Evolutionary conservation across 805 yeast genomes (phyloP).

Genomic region (Yamadazyma phyllophila): DNA sequence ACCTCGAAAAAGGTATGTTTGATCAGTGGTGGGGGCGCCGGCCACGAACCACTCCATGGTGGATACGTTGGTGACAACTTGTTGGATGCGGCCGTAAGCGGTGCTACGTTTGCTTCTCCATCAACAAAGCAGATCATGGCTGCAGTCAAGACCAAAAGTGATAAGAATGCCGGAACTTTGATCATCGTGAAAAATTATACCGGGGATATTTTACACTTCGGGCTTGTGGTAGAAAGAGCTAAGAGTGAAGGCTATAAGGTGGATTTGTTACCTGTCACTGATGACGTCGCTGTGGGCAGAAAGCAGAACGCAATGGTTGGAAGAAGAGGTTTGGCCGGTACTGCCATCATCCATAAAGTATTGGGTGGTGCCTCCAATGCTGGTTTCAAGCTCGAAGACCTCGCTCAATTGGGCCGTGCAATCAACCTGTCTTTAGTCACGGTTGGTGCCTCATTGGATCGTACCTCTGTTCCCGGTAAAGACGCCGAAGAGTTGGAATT

Average conservation of each 20-base stretch:
- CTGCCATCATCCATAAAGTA: slow-evolving; percentile 79
- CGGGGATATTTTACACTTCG: slow-evolving; percentile 92
- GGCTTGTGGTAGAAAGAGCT: slow-evolving; percentile 86
- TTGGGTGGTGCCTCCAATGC: slow-evolving; percentile 66
- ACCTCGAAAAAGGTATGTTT: slow-evolving; percentile 59
- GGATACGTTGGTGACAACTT: slow-evolving; percentile 87
- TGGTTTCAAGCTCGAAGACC: slow-evolving; percentile 40
- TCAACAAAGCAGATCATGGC: slow-evolving; percentile 83
- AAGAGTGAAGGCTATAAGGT: slow-evolving; percentile 70
- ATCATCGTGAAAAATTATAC: slow-evolving; percentile 89
- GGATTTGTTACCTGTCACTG: slow-evolving; percentile 77
- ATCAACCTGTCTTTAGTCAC: slow-evolving; percentile 73
- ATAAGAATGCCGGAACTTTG: slow-evolving; percentile 60
- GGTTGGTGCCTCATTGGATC: slow-evolving; percentile 85
- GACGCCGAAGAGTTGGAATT: slow-evolving; percentile 37
- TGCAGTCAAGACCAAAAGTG: slow-evolving; percentile 58
- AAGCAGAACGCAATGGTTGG: slow-evolving; percentile 90
- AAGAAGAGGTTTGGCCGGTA: slow-evolving; percentile 92
- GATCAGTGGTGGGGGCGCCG: slow-evolving; percentile 92
- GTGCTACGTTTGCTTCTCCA: slow-evolving; percentile 92
- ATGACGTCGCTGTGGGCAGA: slow-evolving; percentile 93
- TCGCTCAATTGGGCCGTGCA: slow-evolving; percentile 56
- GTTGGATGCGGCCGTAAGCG: slow-evolving; percentile 85
- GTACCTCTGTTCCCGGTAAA: slow-evolving; percentile 87
- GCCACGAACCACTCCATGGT: slow-evolving; percentile 93